Evolutionary conservation across 495 filamentous ascomycete genomes (phyloP).

Genomic region (Paragyromitra xinjiangensis): DNA sequence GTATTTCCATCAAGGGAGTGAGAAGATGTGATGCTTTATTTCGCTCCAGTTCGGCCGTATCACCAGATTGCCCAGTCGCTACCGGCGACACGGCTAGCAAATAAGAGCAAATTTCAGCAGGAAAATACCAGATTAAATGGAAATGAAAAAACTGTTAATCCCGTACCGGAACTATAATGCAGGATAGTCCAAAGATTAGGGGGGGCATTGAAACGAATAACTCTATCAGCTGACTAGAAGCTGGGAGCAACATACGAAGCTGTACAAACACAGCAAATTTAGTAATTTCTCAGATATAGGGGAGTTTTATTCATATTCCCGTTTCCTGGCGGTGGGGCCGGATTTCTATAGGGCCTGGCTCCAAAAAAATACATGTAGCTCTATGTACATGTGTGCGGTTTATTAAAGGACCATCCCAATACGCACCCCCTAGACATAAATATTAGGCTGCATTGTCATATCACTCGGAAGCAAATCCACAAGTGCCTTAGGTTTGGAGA

Average conservation of each 20-base stretch:
- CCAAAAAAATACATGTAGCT: not conserved
- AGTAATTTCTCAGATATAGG: not conserved
- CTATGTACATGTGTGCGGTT: not conserved
- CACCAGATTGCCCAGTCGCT: not conserved
- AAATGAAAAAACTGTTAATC: not conserved
- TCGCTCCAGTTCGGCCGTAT: not conserved
- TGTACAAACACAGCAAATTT: not conserved
- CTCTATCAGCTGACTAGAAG: not conserved
- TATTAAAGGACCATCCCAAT: too few relatives aligned
- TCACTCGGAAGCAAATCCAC: too few relatives aligned
- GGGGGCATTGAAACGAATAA: not conserved
- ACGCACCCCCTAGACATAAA: too few relatives aligned
- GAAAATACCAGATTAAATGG: not conserved
- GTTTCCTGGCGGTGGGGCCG: not conserved
- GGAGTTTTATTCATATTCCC: not conserved
- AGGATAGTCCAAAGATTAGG: not conserved
- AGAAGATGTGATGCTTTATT: conserved; percentile 22
- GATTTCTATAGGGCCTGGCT: not conserved
- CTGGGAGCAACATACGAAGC: not conserved
- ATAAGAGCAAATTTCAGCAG: not conserved
- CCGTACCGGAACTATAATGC: not conserved
- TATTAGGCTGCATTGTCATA: too few relatives aligned
- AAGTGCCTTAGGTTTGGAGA: too few relatives aligned
- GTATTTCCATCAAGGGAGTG: conserved; percentile 21
- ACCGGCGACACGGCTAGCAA: not conserved